A percentile compares a stretch with the other conserved stretches of the same genome.
Evolutionary conservation across 1,284 basidiomycete species (phyloP).

Genomic region (Exobasidium cylindrosporum): DNA sequence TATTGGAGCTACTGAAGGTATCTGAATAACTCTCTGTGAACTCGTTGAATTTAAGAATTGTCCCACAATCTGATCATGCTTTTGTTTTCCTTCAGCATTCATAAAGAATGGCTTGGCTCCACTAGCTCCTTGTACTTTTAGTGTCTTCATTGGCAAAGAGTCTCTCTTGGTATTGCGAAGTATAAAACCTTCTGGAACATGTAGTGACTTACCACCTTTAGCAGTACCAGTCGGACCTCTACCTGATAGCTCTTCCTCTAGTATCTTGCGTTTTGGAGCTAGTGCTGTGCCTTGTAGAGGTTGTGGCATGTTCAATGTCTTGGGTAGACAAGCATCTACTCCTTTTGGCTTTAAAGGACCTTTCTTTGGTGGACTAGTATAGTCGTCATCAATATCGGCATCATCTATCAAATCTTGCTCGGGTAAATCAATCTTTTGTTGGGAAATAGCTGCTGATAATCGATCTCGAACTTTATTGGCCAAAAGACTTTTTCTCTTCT

Average conservation of each 20-base stretch:
- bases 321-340: constrained; percentile 29
- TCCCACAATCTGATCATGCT: constrained; percentile 22
- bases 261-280: constrained; percentile 29
- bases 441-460: constrained; percentile 12
- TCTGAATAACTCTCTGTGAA: constrained; percentile 2
- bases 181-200: constrained; percentile 46
- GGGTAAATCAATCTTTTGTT: not conserved
- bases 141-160: constrained; percentile 32
- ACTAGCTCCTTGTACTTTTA: constrained; percentile 36
- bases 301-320: constrained; percentile 37
- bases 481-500: constrained; percentile 13
- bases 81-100: constrained; percentile 23
- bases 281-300: constrained; percentile 36
- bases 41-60: constrained; percentile 19
- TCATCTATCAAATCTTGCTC: too few relatives aligned
- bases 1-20: constrained; percentile 38
- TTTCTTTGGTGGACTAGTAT: constrained; percentile 33
- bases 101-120: constrained; percentile 33
- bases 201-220: constrained; percentile 26
- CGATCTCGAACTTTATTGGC: not conserved
- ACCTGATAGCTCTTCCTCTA: not conserved
- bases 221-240: not conserved
- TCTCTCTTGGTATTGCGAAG: constrained; percentile 28
- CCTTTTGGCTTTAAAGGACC: constrained; percentile 42
- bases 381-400: constrained; percentile 40